phyloP scores from a whole-genome alignment of 1,284 basidiomycete genomes.

The Marasmius tenuissimus region DNA sequence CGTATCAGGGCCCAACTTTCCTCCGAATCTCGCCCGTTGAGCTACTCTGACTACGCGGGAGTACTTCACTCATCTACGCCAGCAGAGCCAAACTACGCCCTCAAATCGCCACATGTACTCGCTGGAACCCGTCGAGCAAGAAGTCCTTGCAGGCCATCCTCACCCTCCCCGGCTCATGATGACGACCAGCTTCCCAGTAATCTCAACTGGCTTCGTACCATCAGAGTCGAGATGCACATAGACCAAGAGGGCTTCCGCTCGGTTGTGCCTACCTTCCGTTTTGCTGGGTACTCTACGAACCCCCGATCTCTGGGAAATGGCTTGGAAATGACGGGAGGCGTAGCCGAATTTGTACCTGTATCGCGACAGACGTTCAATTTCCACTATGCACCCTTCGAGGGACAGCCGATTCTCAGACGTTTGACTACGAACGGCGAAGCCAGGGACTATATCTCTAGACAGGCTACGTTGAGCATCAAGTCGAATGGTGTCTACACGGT shows the following conservation, averaged over 20 bases:
- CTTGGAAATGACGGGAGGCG: conserved; percentile 29
- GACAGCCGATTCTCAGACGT: conserved; percentile 64
- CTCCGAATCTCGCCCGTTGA: background rate
- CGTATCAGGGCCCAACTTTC: background rate
- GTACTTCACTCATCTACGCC: conserved; percentile 2
- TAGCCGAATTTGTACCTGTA: conserved; percentile 65
- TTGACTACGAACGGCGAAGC: conserved; percentile 62
- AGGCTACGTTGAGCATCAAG: conserved; percentile 66
- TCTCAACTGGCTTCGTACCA: conserved; percentile 53
- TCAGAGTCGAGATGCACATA: conserved; percentile 64
- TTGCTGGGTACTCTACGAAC: conserved; percentile 47
- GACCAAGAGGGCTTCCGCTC: conserved; percentile 80
- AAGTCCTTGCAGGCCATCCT: background rate
- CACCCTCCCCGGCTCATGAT: conserved; percentile 17
- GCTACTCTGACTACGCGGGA: conserved; percentile 2
- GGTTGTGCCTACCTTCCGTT: conserved; percentile 55
- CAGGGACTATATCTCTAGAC: conserved; percentile 70
- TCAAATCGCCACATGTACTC: background rate
- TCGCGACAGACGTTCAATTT: conserved; percentile 61
- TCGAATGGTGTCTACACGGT: conserved; percentile 73
- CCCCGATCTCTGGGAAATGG: conserved; percentile 27
- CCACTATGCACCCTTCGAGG: conserved; percentile 70
- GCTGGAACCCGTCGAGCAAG: background rate
- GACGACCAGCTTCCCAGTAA: conserved; percentile 31
- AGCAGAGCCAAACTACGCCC: background rate